Base-by-base conservation (phyloP, 164 flowering plant species). In the Hamamelis virginiana region DNA sequence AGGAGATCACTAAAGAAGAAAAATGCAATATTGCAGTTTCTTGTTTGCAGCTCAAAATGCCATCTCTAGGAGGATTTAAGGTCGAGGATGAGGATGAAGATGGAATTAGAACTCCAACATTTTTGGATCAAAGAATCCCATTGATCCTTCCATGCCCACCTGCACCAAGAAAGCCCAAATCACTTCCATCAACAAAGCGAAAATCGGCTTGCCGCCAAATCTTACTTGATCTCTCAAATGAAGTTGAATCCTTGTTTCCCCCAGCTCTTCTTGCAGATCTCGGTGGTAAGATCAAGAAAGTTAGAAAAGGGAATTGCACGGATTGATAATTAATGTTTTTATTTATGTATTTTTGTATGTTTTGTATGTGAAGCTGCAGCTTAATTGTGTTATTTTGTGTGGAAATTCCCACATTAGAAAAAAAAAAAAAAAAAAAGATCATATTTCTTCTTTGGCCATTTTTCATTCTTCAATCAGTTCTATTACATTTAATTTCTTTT, bases 131-230 rank as follows among this genome's bases (percentile, higher is more conserved):
- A 43, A 77, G 50, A 61, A 83, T 80, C 18, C 79, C 78, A 26
- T 26, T 46, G 56, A 33, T 72, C 13, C 69, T 62, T 0, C 21
- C 38, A 44, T 84, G 86, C 62, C 89, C 89, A 8, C 77, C 80
- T 26, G 86, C 95, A 62, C 95, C 95, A 0, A 82, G 75, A 69
- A 86, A 84, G 55, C 81, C 81, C 4, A 81, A 70, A 60, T 16
- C 85, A 8, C 50, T 46, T 23, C 78, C 75, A 21, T 38, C 52
- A 53, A 66, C 68, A 41, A 83, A 79, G 65, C 69, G 82, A 59
- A 81, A 76, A 76, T 45, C 77, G 2, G 6, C 43, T 21, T 2
- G 46, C 23, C 63, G 57, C n/a, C 56, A 63, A 58, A 43, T 74
- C 23, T 52, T 65, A 5, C 52, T 77, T 27, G 83, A 83, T 74